A percentile compares a stretch with the other conserved stretches of the same genome.
These are phyloP conservation scores for Pleurotus giganteus DNA, from an alignment of 768 basidiomycete genomes.

Conservation along the genomic window DNA sequence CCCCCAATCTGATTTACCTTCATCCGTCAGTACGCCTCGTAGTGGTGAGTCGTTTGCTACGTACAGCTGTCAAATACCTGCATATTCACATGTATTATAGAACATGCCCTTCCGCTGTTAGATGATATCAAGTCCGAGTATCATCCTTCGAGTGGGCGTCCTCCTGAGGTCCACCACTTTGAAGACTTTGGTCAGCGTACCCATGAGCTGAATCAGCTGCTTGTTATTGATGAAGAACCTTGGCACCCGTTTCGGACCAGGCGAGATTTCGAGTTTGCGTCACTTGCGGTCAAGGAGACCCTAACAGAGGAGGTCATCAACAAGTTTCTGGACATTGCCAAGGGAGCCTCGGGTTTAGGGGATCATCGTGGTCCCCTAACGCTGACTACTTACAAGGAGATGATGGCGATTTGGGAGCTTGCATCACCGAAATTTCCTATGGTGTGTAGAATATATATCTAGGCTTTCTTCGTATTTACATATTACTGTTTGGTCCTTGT, in stretches of 20 bases:
- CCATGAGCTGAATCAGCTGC: not conserved
- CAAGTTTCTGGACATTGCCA: conserved; percentile 18
- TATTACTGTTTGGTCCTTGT: conserved; percentile 4
- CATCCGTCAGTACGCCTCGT: too few species aligned
- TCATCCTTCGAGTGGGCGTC: conserved; percentile 19
- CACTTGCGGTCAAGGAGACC: conserved; percentile 19
- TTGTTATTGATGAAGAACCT: conserved; percentile 14
- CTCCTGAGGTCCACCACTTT: conserved; percentile 13
- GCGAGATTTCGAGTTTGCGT: conserved; percentile 26
- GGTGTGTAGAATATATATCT: conserved; percentile 5
- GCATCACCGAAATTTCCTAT: conserved; percentile 11
- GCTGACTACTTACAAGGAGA: conserved; percentile 14
- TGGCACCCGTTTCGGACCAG: conserved; percentile 24
- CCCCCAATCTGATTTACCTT: too few species aligned
- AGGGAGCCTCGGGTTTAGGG: not conserved
- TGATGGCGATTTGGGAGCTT: conserved; percentile 18
- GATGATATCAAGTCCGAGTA: conserved; percentile 26
- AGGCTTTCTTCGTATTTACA: not conserved
- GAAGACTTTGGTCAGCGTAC: conserved; percentile 9
- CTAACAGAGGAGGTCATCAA: conserved; percentile 19
- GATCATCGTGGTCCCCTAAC: conserved; percentile 13
- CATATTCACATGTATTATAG: too few species aligned
- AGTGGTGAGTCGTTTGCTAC: too few species aligned
- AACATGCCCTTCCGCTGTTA: not conserved
- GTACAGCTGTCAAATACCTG: too few species aligned